Base-by-base conservation (phyloP, 495 filamentous ascomycete species). In the Aspergillus wentii region DNA sequence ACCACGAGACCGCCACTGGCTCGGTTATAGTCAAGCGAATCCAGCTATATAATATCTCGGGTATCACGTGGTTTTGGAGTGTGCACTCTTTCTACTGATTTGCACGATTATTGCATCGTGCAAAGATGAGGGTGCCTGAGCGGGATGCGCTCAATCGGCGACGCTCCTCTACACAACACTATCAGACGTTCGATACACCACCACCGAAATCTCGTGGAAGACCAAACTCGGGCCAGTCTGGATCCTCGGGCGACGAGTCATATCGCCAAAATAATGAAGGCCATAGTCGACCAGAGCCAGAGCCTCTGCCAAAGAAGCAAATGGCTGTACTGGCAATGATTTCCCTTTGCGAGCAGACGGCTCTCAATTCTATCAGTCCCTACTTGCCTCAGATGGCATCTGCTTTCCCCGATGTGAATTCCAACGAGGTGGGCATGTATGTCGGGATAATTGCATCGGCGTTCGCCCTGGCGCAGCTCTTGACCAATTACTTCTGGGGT, bases 401-500 rank as follows among this genome's bases (percentile, higher is more conserved):
- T 8, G 80, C 76, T 5, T 97, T 98, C 48, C 84, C 86, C 3
- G 85, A 88, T 43, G 82, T 95, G 19, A 69, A 82, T 16, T 50
- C 69, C 17, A 71, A 66, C 1, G 66, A 86, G 40, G 84, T 88
- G 16, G 92, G 92, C 5, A 55, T 97, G 22, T 96, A 95, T 58
- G 90, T 96, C 11, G 92, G 92, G 17, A 63, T 84, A 28, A 82
- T 97, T 28, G 94, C 88, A 0, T 94, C 87, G 2, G 74, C 86
- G 0, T 98, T 97, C 61, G 92, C 92, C 4, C 62, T 94, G 20
- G 94, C 92, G 8, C 92, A 98, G 59, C 82, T 96, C 37, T 72
- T 78, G 2, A 95, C 92, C 4, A 95, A 94, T 51, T 86, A 95
- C 51, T 76, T 94, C 41, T 98, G 92, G 92, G 92, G 92, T 5